A percentile compares a stretch with the other conserved stretches of the same genome.
Conservation (phyloP, 805 yeast species). For the Saturnispora zaruensis region DNA sequence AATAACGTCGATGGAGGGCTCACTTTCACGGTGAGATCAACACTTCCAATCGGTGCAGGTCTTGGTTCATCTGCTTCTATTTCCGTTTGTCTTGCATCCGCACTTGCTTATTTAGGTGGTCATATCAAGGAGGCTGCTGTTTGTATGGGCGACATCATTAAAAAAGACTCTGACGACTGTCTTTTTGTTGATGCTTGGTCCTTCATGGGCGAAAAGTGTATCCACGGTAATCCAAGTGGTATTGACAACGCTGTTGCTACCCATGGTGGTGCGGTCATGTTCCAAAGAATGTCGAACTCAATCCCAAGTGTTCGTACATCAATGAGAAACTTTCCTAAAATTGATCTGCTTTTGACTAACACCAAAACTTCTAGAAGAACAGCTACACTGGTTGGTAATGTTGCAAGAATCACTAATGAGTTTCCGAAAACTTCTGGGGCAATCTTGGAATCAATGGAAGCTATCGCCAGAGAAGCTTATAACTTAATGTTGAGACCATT, state of each 20-base stretch:
- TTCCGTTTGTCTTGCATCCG: constrained; percentile 75
- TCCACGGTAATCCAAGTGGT: constrained; percentile 95
- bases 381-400: constrained; percentile 72
- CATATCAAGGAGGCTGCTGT: constrained; percentile 37
- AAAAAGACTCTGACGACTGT: constrained; percentile 34
- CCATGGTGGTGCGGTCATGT: constrained; percentile 91
- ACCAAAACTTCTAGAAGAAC: constrained; percentile 85
- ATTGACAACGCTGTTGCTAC: constrained; percentile 96
- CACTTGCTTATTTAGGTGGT: constrained; percentile 54
- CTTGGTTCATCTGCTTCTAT: constrained; percentile 90
- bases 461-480: constrained; percentile 65
- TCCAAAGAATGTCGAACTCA: constrained; percentile 53
- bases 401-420: constrained; percentile 43
- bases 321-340: constrained; percentile 64
- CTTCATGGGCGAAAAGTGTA: constrained; percentile 86
- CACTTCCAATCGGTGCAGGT: constrained; percentile 94
- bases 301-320: constrained; percentile 56
- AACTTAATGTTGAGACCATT: constrained; percentile 47
- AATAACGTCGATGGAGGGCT: constrained; percentile 38
- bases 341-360: constrained; percentile 70
- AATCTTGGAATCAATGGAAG: constrained; percentile 69
- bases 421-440: constrained; percentile 49
- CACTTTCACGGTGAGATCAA: constrained; percentile 63
- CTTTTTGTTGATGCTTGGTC: constrained; percentile 79
- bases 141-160: constrained; percentile 29